A percentile compares a stretch with the other conserved stretches of the same genome.
phyloP scores from a whole-genome alignment of 2,329 filamentous ascomycete species.

The Cercospora nicotianae region DNA sequence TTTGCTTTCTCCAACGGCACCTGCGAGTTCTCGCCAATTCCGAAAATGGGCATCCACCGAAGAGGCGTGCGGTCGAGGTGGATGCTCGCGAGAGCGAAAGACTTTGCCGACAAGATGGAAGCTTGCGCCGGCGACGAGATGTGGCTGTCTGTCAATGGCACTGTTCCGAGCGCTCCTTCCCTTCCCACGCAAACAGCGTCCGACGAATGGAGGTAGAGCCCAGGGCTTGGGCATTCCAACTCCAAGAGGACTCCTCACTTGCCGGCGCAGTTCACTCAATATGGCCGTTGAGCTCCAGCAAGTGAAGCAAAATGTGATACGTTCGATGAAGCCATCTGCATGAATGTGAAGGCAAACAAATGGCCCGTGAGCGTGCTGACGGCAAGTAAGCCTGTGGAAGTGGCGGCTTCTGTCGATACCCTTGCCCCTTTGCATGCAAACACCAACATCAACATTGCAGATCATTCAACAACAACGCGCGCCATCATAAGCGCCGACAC shows the following conservation, averaged over 20 bases:
- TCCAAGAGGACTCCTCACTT: too few relatives aligned
- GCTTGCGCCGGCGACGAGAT: slow-evolving; percentile 15
- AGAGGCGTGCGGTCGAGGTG: slow-evolving; percentile 20
- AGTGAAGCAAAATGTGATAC: background rate
- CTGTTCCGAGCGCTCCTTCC: background rate
- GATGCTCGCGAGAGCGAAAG: slow-evolving; percentile 22
- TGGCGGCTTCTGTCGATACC: too few relatives aligned
- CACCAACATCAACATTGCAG: too few relatives aligned
- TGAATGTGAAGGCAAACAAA: too few relatives aligned
- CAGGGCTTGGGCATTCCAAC: too few relatives aligned
- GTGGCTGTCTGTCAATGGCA: slow-evolving; percentile 11
- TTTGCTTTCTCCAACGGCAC: slow-evolving; percentile 20
- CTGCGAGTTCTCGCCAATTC: slow-evolving; percentile 18
- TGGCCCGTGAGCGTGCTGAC: too few relatives aligned
- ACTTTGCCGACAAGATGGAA: slow-evolving; percentile 15
- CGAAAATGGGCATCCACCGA: slow-evolving; percentile 20
- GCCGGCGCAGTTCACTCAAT: too few relatives aligned
- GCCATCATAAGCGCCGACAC: too few relatives aligned
- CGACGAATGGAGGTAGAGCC: background rate
- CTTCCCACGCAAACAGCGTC: background rate
- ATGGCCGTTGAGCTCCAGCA: background rate
- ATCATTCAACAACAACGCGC: too few relatives aligned
- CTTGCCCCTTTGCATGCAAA: too few relatives aligned
- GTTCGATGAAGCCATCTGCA: too few relatives aligned
- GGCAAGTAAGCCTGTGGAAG: too few relatives aligned